Conservation (phyloP, 345 rosid species). For the Boechera stricta region DNA sequence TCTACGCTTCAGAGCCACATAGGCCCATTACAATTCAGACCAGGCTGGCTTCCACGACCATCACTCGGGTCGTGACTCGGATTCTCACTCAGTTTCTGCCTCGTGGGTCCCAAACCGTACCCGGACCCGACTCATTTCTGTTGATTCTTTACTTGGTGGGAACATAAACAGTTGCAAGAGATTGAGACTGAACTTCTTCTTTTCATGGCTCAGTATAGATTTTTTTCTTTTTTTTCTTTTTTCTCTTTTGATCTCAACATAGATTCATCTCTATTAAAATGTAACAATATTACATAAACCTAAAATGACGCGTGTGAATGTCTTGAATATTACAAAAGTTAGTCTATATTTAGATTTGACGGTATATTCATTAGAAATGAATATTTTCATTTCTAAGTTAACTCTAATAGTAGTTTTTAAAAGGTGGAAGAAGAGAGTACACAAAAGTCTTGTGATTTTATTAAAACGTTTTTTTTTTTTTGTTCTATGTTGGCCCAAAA, state of each 20-base stretch:
- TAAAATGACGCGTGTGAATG: background rate
- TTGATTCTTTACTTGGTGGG: conserved; percentile 14
- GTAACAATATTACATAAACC: background rate
- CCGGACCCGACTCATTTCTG: conserved; percentile 30
- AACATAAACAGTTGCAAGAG: background rate
- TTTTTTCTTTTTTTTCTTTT: no score
- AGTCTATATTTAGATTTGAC: background rate
- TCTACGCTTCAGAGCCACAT: conserved; percentile 39
- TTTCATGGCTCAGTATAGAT: no score
- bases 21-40: conserved; percentile 43
- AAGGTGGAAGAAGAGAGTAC: conserved; percentile 14
- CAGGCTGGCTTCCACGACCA: conserved; percentile 48
- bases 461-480: background rate
- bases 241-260: no score
- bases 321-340: background rate
- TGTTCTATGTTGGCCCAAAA: conserved; percentile 2
- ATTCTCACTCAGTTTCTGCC: conserved; percentile 40
- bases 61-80: conserved; percentile 41
- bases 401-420: background rate
- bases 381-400: background rate
- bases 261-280: background rate
- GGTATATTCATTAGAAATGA: background rate
- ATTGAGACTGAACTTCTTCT: background rate
- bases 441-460: conserved; percentile 9
- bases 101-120: conserved; percentile 36